Percentiles rank a stretch among this genome's conserved stretches.
These are phyloP conservation scores for Euphorbia lathyris DNA, from an alignment of 345 rosid genomes.

Conservation along the genomic window DNA sequence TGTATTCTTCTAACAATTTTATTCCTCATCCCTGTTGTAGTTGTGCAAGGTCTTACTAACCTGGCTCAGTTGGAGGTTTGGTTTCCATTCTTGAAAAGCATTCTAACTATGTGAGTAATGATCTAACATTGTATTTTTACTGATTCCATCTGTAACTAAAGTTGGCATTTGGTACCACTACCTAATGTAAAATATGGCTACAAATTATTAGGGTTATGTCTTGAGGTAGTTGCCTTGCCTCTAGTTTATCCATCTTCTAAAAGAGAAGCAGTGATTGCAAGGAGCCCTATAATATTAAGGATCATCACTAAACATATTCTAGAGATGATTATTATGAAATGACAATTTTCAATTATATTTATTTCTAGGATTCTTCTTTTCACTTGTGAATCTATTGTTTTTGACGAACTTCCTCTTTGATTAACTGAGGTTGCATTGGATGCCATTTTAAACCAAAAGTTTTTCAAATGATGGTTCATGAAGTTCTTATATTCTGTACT, in stretches of 20 bases:
- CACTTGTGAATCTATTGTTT: too few species aligned
- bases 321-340: background rate
- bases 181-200: background rate
- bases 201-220: background rate
- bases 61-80: conserved; percentile 63
- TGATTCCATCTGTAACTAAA: background rate
- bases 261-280: background rate
- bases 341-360: background rate
- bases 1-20: conserved; percentile 72
- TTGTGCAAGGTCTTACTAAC: conserved; percentile 97
- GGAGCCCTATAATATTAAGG: background rate
- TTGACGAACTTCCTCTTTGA: background rate
- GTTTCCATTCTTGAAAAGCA: conserved; percentile 77
- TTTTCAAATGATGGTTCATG: too few species aligned
- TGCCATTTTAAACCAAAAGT: background rate
- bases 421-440: background rate
- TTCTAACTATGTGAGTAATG: conserved; percentile 64
- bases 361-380: too few species aligned
- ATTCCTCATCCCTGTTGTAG: conserved; percentile 82
- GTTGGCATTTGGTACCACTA: background rate
- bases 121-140: background rate
- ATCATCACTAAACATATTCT: background rate
- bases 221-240: too few species aligned
- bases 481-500: too few species aligned
- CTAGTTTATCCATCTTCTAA: background rate